Base-by-base conservation (phyloP, 352 stramenopile genomes). In the Phytophthora fragariaefolia region DNA sequence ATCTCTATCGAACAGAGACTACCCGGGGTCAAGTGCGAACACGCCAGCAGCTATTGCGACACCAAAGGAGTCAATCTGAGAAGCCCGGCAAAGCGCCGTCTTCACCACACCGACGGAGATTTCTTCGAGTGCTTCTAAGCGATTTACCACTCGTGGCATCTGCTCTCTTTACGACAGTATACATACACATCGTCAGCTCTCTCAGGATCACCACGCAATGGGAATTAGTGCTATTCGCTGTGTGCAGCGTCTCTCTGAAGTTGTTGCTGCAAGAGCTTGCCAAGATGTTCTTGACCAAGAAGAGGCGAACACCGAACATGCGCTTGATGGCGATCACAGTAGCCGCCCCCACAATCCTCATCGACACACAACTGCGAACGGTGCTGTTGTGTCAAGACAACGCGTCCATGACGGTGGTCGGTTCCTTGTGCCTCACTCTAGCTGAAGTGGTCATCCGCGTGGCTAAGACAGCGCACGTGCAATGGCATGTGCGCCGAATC, bases 361-460 rank as follows among this genome's bases (percentile, higher is more conserved):
- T 77, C 32, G 65, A 77, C 32, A 69, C 60, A 9, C 65, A 77
- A 18, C 26, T 77, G 17, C 70, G 70, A 7, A 77, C 51, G 4
- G 47, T 66, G 5, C 26, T 76, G 15, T n/a, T 73, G 17, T 64
- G 69, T 15, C 52, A 70, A 27, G 45, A 52, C 30, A 57, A 36
- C 30, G 26, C 40, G 6, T 55, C 58, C 32, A 71, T 65, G 51
- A 65, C 56, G 12, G 27, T 69, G 1, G 34, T 61, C 6, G 59
- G 63, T 9, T 74, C 76, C 6, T 42, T 83, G 40, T 27, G 67
- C 20, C 59, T 83, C 13, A 66, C 65, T 9, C 7, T 62, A 6
- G 47, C 62, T n/a, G 77, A 83, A 38, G 56, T 85, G 17, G 17
- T 30, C 6, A 7, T 79, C 7, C 70, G 73, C 0, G 45, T 69